These are phyloP conservation scores for Beauveria medogensis DNA, from an alignment of 2,329 filamentous ascomycete genomes.

Conservation along the genomic window DNA sequence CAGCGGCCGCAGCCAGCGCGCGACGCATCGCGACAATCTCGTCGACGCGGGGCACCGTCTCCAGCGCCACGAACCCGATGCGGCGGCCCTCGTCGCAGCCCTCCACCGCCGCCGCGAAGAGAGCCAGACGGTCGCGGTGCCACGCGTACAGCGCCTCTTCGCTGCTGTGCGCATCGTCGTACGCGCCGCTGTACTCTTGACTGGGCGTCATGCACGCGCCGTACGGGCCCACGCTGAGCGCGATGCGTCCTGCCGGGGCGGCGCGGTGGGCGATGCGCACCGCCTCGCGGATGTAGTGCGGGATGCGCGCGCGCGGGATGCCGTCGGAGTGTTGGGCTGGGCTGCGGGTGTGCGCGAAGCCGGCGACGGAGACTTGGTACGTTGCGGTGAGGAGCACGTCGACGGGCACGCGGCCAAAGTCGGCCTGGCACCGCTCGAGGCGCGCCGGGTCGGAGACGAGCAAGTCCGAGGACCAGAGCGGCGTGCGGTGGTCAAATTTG, in stretches of 20 bases:
- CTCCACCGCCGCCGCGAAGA: slow-evolving; percentile 33
- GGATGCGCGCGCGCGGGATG: slow-evolving; percentile 31
- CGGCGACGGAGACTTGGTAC: slow-evolving; percentile 54
- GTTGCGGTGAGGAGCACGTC: slow-evolving; percentile 61
- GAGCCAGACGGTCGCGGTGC: slow-evolving; percentile 45
- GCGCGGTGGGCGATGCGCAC: slow-evolving; percentile 34
- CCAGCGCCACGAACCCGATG: slow-evolving; percentile 51
- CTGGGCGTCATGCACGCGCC: slow-evolving; percentile 59
- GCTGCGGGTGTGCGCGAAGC: slow-evolving; percentile 40
- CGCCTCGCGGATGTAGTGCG: slow-evolving; percentile 34
- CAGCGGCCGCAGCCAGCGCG: slow-evolving; percentile 25
- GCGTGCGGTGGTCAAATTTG: slow-evolving; percentile 43
- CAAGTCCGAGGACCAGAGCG: slow-evolving; percentile 61
- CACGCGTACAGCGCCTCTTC: slow-evolving; percentile 41
- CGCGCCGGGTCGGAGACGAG: slow-evolving; percentile 46
- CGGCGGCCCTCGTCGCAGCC: no score
- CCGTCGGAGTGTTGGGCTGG: slow-evolving; percentile 29
- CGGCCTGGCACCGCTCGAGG: slow-evolving; percentile 45
- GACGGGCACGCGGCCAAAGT: slow-evolving; percentile 48
- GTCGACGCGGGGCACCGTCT: slow-evolving; percentile 56
- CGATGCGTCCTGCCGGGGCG: slow-evolving; percentile 30
- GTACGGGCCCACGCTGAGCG: slow-evolving; percentile 57
- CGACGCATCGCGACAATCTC: slow-evolving; percentile 52
- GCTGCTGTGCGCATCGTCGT: slow-evolving; percentile 41
- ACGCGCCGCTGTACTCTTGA: slow-evolving; percentile 56